phyloP scores from a whole-genome alignment of 768 basidiomycete genomes.

The Mycena albidolilacea region DNA sequence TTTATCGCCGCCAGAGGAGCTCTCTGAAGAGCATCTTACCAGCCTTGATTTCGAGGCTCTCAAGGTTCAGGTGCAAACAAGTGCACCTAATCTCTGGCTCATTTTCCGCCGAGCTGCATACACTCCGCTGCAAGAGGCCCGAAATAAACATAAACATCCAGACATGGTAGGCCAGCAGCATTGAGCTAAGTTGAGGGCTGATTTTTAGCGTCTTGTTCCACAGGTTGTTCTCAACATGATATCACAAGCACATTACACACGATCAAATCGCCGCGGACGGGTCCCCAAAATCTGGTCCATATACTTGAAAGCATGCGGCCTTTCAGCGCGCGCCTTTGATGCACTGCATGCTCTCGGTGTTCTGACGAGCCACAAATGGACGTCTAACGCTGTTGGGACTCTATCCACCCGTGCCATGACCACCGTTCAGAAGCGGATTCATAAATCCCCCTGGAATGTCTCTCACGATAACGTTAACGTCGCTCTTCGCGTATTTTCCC shows the following conservation, averaged over 20 bases:
- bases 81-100: conserved; percentile 33
- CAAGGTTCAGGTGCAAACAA: conserved; percentile 13
- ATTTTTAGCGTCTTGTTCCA: background rate
- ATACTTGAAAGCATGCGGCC: conserved; percentile 41
- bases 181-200: background rate
- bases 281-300: conserved; percentile 39
- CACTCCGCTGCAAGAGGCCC: conserved; percentile 21
- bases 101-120: conserved; percentile 24
- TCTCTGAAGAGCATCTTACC: conserved; percentile 34
- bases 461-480: conserved; percentile 44
- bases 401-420: conserved; percentile 34
- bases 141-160: conserved; percentile 37
- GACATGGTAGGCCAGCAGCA: conserved; percentile 37
- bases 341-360: conserved; percentile 38
- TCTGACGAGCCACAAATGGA: conserved; percentile 39
- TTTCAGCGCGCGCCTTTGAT: conserved; percentile 39
- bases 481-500: conserved; percentile 23
- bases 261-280: conserved; percentile 29
- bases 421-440: conserved; percentile 17
- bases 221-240: conserved; percentile 26
- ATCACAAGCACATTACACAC: conserved; percentile 38
- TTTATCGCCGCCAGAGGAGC: conserved; percentile 35
- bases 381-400: background rate
- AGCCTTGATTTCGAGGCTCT: conserved; percentile 32
- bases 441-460: conserved; percentile 34